Evolutionary conservation across 495 filamentous ascomycete species (phyloP), one percentile per base, ranked within the genome.

Genomic region (Penicillium parvum): DNA sequence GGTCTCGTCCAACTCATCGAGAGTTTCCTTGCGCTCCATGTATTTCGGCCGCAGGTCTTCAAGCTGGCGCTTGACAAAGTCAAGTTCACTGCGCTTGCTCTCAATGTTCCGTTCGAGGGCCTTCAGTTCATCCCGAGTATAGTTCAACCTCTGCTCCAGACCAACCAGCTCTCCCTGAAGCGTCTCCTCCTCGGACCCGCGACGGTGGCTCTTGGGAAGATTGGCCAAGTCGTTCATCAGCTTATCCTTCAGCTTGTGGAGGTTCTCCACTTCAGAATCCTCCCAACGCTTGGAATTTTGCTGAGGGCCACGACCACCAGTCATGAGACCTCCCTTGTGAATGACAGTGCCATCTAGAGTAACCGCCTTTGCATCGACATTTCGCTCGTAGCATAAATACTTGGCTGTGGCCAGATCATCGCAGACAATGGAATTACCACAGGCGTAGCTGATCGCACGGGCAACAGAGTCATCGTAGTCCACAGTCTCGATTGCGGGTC

Each of bases 311-410:
- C 86, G 81, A 47, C 92, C 92, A 73, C 92, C 92, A 16, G 92
- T 97, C 88, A 99, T 96, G 28, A 89, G 75, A 58, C 92, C 94
- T n/a, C 85, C 88, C 58, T 96, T 96, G 65, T 96, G 90, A 41
- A 97, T 96, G 23, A 97, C 86, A 20, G 81, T 86, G 18, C 92
- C 94, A 56, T 96, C 87, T 7, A 96, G 59, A 0, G 88, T 94
- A 14, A 99, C 91, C 15, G 91, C 90, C 61, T 96, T 96, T 19
- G 91, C 91, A 50, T 91, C 87, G 14, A 95, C 79, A 19, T 82
- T 81, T 43, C 81, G 81, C 28, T 86, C 82, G 61, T 92, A 96
- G 66, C 88, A 91, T 15, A 97, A 81, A 43, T 89, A 77, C 55
- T 91, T 94, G 22, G 92, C 92, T 16, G 88, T 84, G 3, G 81